Evolutionary conservation across 2,329 filamentous ascomycete species (phyloP).

Genomic region (Apiospora pterosperma): DNA sequence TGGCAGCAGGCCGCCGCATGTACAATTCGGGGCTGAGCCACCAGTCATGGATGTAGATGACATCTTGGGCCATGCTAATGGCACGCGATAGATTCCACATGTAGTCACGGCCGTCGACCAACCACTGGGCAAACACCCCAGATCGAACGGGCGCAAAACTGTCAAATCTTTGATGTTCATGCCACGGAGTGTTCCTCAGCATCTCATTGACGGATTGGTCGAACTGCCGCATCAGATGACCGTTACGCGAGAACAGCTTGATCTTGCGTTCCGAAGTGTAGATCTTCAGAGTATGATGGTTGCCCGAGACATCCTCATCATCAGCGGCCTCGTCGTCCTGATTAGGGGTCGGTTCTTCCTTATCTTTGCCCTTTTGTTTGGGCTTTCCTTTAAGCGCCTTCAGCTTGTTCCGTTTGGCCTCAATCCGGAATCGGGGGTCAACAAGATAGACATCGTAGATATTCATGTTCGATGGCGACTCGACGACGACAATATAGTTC

Average conservation of each 20-base stretch:
- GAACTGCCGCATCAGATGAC: constrained; percentile 85
- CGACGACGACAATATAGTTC: constrained; percentile 97
- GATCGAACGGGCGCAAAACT: constrained; percentile 90
- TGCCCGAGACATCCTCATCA: constrained; percentile 33
- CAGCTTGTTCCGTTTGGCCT: constrained; percentile 64
- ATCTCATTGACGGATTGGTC: constrained; percentile 89
- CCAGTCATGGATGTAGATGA: constrained; percentile 99
- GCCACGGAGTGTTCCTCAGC: constrained; percentile 79
- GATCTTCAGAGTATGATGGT: constrained; percentile 86
- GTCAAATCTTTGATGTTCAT: constrained; percentile 78
- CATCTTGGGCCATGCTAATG: constrained; percentile 94
- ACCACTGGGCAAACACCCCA: constrained; percentile 89
- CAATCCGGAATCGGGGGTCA: constrained; percentile 80
- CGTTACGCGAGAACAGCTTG: constrained; percentile 86
- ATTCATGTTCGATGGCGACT: constrained; percentile 97
- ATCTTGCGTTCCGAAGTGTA: constrained; percentile 89
- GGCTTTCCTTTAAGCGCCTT: constrained; percentile 46
- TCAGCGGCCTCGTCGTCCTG: constrained; percentile 20
- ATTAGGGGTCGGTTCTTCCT: constrained; percentile 37
- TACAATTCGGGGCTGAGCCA: constrained; percentile 97
- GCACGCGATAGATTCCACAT: constrained; percentile 99
- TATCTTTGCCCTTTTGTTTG: constrained; percentile 15
- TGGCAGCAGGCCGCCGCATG: constrained; percentile 86
- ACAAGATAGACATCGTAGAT: constrained; percentile 99
- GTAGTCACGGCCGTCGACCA: constrained; percentile 94